Percentiles rank a stretch among this genome's conserved stretches.
These are phyloP conservation scores for Coniochaeta pulveracea DNA, from an alignment of 2,329 filamentous ascomycete genomes.

Conservation along the genomic window DNA sequence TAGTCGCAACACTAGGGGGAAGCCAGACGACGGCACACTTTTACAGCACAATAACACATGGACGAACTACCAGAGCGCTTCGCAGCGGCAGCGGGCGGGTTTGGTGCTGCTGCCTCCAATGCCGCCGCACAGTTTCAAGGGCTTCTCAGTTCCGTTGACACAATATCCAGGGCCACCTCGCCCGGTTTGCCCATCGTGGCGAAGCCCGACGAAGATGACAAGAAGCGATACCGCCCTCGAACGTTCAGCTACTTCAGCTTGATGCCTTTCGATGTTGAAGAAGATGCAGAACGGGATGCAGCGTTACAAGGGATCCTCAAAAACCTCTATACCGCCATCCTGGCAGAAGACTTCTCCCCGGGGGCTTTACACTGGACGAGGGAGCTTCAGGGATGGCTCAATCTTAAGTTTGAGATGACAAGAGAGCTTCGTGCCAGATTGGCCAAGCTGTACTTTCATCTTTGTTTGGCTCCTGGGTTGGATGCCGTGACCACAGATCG, in stretches of 20 bases:
- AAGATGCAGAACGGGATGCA: constrained; percentile 62
- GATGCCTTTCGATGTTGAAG: constrained; percentile 81
- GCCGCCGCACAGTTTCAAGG: constrained; percentile 24
- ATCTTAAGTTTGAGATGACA: constrained; percentile 93
- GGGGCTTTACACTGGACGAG: constrained; percentile 95
- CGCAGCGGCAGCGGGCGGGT: constrained; percentile 16
- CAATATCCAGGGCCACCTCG: constrained; percentile 77
- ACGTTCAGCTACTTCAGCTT: constrained; percentile 90
- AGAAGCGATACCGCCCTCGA: constrained; percentile 65
- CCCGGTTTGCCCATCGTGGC: constrained; percentile 53
- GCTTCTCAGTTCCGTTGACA: constrained; percentile 40
- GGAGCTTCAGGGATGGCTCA: constrained; percentile 90
- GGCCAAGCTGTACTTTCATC: constrained; percentile 87
- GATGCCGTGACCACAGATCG: constrained; percentile 74
- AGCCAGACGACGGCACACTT: too few species aligned
- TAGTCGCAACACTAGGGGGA: too few species aligned
- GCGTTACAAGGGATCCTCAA: constrained; percentile 83
- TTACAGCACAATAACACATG: constrained; percentile 16
- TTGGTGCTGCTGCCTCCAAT: constrained; percentile 23
- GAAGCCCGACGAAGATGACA: constrained; percentile 35
- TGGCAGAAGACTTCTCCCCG: constrained; percentile 86
- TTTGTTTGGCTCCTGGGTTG: constrained; percentile 79
- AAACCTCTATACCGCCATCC: constrained; percentile 83
- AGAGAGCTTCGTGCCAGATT: constrained; percentile 72
- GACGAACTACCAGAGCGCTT: constrained; percentile 19